These are phyloP conservation scores for Tetradesmus obliquus DNA, from an alignment of 139 green algal genomes.

Conservation along the genomic window DNA sequence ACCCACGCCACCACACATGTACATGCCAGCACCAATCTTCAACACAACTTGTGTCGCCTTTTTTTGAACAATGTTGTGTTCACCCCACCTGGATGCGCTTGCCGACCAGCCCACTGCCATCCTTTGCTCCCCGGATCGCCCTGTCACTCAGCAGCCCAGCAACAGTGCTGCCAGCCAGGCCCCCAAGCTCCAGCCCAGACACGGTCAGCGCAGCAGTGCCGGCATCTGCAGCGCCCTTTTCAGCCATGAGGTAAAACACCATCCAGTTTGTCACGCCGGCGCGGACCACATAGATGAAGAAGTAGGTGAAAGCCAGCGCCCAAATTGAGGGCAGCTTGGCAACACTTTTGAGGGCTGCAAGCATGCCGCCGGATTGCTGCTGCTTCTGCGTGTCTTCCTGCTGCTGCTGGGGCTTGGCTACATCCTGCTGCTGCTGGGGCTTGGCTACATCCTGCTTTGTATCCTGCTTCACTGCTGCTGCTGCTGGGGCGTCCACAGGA, in stretches of 20 bases:
- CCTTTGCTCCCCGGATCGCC: constrained; percentile 58
- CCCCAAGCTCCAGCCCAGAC: constrained; percentile 87
- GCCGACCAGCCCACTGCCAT: constrained; percentile 71
- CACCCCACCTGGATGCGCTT: constrained; percentile 73
- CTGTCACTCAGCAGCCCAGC: constrained; percentile 77
- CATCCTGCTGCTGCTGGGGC: not conserved
- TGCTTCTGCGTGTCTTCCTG: not conserved
- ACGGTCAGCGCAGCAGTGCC: constrained; percentile 74
- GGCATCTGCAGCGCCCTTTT: constrained; percentile 80
- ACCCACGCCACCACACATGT: no score
- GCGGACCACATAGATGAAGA: constrained; percentile 82
- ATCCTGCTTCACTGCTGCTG: not conserved
- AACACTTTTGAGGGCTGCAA: constrained; percentile 73
- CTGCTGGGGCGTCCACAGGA: constrained; percentile 64
- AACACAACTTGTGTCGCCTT: no score
- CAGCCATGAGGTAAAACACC: constrained; percentile 78
- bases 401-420: not conserved
- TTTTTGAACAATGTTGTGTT: no score
- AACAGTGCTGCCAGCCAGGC: constrained; percentile 80
- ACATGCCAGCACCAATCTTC: no score
- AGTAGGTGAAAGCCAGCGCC: constrained; percentile 78
- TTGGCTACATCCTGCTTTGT: not conserved
- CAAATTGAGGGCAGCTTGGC: constrained; percentile 63
- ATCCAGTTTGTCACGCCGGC: constrained; percentile 80
- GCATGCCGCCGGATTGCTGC: constrained; percentile 47